Conservation (phyloP, 306 rosid species). For the Carpinus fangiana region DNA sequence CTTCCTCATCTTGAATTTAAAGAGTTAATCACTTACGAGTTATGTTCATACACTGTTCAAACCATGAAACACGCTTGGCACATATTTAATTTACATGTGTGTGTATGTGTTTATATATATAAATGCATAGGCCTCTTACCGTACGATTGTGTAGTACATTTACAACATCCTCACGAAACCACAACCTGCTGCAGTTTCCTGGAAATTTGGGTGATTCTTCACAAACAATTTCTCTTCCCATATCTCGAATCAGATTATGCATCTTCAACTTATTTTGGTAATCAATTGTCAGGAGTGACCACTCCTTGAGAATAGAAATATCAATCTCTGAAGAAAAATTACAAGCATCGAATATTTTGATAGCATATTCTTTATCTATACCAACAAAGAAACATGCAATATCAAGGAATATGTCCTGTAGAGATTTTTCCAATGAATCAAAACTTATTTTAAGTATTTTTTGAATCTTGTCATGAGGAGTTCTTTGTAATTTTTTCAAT, state of each 20-base stretch:
- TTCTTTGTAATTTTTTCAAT: slow-evolving; percentile 25
- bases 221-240: slow-evolving; percentile 44
- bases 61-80: not conserved
- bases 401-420: slow-evolving; percentile 41
- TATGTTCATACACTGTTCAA: too few species aligned
- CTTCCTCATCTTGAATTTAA: not conserved
- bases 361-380: slow-evolving; percentile 14
- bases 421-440: slow-evolving; percentile 18
- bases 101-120: too few species aligned
- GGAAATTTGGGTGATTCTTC: slow-evolving; percentile 2
- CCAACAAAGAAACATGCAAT: slow-evolving; percentile 47
- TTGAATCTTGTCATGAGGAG: slow-evolving; percentile 31
- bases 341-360: slow-evolving; percentile 29
- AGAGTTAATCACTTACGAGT: too few species aligned
- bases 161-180: not conserved
- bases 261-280: slow-evolving; percentile 6
- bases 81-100: too few species aligned
- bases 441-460: slow-evolving; percentile 23
- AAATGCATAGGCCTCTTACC: not conserved
- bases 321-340: slow-evolving; percentile 31
- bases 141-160: not conserved
- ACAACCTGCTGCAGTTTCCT: slow-evolving; percentile 22
- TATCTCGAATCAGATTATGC: slow-evolving; percentile 40
- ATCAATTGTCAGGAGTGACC: slow-evolving; percentile 32
- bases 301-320: slow-evolving; percentile 24